Base-by-base conservation (phyloP, 106 monocot genomes). In the Vanilla planifolia region DNA sequence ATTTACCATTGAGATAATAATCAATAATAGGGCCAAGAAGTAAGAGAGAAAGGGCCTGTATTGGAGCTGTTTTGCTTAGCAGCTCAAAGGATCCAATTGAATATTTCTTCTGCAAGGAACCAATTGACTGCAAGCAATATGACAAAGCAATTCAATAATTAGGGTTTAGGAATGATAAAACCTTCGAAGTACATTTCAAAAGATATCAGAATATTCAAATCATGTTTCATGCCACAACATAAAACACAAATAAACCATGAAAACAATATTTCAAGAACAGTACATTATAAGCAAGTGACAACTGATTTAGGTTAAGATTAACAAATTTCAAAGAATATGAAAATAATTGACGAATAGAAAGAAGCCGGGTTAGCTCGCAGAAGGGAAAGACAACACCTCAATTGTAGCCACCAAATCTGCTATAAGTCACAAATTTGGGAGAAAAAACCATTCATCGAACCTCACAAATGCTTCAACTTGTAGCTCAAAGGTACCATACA, bases 61-160 rank as follows among this genome's bases (percentile, higher is more conserved):
- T 88, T 0, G 88, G 83, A 33, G 88, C 88, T 32, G 83, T 83
- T 74, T 80, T 83, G 73, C 88, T 83, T 51, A 88, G 77, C 50
- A 88, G 72, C 59, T 88, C 88, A 65, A 88, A 83, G 11, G 88
- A 83, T 9, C 83, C 77, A 46, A 88, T 74, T 1, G 83, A 77
- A 43, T 88, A 88, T 45, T 88, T 83, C 61, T 76, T 83, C 67
- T 88, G 88, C 46, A 88, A 66, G 26, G 83, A 88, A 32, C 83
- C 88, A 59, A 88, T 88, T 40, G 83, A 71, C 88, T 88, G 76
- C 17, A 45, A n/a, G n/a, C 44, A 17, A 45, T 4, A 45, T 1
- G 44, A 17, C 16, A 45, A 20, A 45, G 20, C 3, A 45, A 45
- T 17, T 6, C 1, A 19, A 45, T 0, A 45, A 20, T 19, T 3